phyloP scores from a whole-genome alignment of 1,284 basidiomycete species.

The Singerocomus inundabilis region DNA sequence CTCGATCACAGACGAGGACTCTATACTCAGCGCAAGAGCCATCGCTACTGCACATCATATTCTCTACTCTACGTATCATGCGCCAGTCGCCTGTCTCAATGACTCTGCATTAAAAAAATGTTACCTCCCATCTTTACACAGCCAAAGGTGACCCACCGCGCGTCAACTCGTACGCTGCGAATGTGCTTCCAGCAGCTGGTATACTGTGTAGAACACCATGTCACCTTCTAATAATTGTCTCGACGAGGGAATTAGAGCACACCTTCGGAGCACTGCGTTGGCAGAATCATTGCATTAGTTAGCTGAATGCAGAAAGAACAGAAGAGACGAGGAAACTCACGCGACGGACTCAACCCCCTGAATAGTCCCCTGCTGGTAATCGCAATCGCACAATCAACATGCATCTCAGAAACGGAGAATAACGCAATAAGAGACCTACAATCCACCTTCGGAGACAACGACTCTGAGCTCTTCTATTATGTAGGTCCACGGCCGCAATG shows the following conservation, averaged over 20 bases:
- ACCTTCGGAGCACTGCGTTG: conserved; percentile 19
- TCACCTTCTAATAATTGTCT: not conserved
- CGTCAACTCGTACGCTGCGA: conserved; percentile 88
- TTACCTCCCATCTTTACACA: not conserved
- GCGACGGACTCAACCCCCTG: conserved; percentile 68
- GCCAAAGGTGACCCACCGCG: conserved; percentile 48
- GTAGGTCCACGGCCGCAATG: conserved; percentile 78
- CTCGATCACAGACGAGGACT: too few species aligned
- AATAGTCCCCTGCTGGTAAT: conserved; percentile 61
- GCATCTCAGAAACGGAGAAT: not conserved
- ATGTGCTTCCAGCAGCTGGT: conserved; percentile 88
- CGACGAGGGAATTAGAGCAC: not conserved
- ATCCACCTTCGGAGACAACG: conserved; percentile 74
- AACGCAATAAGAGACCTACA: conserved; percentile 49
- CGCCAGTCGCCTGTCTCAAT: conserved; percentile 23
- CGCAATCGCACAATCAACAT: conserved; percentile 6
- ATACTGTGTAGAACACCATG: conserved; percentile 49
- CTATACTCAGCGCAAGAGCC: too few species aligned
- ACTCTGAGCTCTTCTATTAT: conserved; percentile 69
- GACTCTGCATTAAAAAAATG: conserved; percentile 16
- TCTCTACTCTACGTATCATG: conserved; percentile 4
- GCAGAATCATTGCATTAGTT: not conserved
- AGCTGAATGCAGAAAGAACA: not conserved
- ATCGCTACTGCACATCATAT: not conserved
- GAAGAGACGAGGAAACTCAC: conserved; percentile 38